Base-by-base conservation (phyloP, 192 early-diverging fungal species). In the Podila minutissima region DNA sequence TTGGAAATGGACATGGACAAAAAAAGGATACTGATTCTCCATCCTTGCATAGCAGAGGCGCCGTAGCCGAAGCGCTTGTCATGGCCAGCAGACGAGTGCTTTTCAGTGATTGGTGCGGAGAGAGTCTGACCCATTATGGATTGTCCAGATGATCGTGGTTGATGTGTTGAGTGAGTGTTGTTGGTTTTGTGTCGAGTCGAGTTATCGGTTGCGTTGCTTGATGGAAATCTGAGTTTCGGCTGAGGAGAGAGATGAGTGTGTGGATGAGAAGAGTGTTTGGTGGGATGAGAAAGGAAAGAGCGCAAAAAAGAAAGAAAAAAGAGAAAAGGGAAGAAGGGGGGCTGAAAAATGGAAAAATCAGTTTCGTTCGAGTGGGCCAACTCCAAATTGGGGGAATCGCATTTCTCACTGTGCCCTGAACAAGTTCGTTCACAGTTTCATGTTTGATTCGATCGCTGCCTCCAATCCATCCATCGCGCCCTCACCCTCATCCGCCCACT, bases 31-130 rank as follows among this genome's bases (percentile, higher is more conserved):
- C 91, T 93, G 46, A 95, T 89, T 86, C 97, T 88, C 97, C 97
- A 99, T 64, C 97, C 97, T 88, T 99, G 97, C 97, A 99, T 99
- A 62, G 89, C 90, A 48, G 93, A 95, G 53, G 95, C 93, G 48
- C 93, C 96, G 79, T 92, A 99, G 37, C 90, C 82, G 69, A 95
- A 86, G 60, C 95, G 89, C 51, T 93, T 85, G 83, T 96, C 95
- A 35, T 86, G 76, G 29, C 91, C 95, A 8, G 65, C 35, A 31
- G 91, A 86, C 31, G 94, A 92, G 73, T 95, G 94, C 86, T 97
- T 99, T 35, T 97, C 95, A 29, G 89, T 89, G 55, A 96, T 90
- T 50, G 97, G 97, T 83, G 97, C 95, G 41, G 95, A 96, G 62
- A 98, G 92, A 71, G 95, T 97, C 86, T 98, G 97, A 74, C 97